A percentile compares a stretch with the other conserved stretches of the same genome.
Evolutionary conservation across 805 yeast species (phyloP).

Genomic region (Kodamaea sagamina): DNA sequence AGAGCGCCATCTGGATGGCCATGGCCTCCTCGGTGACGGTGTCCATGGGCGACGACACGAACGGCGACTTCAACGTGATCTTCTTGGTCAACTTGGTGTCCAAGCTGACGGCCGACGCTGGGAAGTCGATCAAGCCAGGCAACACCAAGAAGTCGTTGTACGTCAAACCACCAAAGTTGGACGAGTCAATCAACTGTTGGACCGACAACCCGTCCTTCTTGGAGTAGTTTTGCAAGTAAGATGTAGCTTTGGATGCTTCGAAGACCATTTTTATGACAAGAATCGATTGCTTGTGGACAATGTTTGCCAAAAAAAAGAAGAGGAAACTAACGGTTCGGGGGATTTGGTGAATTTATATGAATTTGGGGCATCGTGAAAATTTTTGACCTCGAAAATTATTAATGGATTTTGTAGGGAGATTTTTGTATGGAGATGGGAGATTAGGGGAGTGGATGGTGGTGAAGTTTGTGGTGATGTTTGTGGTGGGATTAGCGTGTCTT

Average conservation of each 20-base stretch:
- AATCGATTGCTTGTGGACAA: conserved; percentile 29
- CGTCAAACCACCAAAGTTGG: conserved; percentile 91
- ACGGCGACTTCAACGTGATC: conserved; percentile 89
- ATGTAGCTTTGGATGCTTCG: conserved; percentile 61
- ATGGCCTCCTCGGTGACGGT: conserved; percentile 96
- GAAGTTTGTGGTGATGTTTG: neutral
- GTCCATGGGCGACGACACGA: conserved; percentile 98
- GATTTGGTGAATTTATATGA: conserved; percentile 8
- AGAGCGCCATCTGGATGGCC: conserved; percentile 98
- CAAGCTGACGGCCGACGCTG: conserved; percentile 73
- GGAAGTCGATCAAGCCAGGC: conserved; percentile 92
- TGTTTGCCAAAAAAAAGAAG: conserved; percentile 46
- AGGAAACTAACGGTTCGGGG: conserved; percentile 8
- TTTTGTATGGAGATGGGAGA: neutral
- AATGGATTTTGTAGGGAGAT: neutral
- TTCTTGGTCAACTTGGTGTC: conserved; percentile 90
- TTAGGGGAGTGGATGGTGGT: neutral
- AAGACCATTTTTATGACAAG: conserved; percentile 29
- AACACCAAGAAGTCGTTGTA: conserved; percentile 94
- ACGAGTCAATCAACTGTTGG: conserved; percentile 84
- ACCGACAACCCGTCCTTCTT: conserved; percentile 84
- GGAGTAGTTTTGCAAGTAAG: conserved; percentile 63
- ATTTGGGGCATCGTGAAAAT: conserved; percentile 13
- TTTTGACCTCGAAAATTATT: conserved; percentile 13
- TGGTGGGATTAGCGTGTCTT: too few species aligned